Percentiles rank a stretch among this genome's conserved stretches.
phyloP scores from a whole-genome alignment of 805 yeast genomes.

The Saccharomycopsis amapae region DNA sequence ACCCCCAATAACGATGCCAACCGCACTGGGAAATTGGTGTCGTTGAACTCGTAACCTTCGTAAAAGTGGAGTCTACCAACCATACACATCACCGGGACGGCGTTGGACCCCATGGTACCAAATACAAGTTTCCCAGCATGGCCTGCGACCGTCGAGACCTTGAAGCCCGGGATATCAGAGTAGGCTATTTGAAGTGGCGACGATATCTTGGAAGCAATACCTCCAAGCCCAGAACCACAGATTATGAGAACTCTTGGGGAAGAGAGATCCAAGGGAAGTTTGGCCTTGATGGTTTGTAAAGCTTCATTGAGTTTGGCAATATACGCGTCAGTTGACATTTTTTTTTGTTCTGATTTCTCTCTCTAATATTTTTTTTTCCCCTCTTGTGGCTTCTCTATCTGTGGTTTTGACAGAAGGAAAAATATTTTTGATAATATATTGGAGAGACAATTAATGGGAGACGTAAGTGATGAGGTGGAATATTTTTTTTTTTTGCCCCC shows the following conservation, averaged over 20 bases:
- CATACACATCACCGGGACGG: slow-evolving; percentile 83
- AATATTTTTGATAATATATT: too few relatives aligned
- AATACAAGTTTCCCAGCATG: slow-evolving; percentile 79
- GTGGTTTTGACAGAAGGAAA: too few relatives aligned
- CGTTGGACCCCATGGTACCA: slow-evolving; percentile 63
- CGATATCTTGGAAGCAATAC: slow-evolving; percentile 44
- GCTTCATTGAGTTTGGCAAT: slow-evolving; percentile 10
- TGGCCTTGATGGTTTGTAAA: slow-evolving; percentile 4
- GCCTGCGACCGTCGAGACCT: slow-evolving; percentile 78
- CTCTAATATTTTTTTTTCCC: too few relatives aligned
- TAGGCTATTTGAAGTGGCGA: slow-evolving; percentile 46
- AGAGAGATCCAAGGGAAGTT: slow-evolving; percentile 8
- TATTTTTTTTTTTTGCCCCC: too few relatives aligned
- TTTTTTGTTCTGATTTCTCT: too few relatives aligned
- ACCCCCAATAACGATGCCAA: slow-evolving; percentile 61
- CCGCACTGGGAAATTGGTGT: slow-evolving; percentile 81
- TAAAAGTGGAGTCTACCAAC: slow-evolving; percentile 89
- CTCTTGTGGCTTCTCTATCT: too few relatives aligned
- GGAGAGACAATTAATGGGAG: too few relatives aligned
- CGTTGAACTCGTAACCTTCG: slow-evolving; percentile 81
- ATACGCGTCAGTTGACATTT: slow-evolving; percentile 13
- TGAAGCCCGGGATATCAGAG: slow-evolving; percentile 70
- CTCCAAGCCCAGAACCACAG: slow-evolving; percentile 94
- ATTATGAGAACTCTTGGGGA: slow-evolving; percentile 67
- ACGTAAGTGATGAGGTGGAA: too few relatives aligned